phyloP scores from a whole-genome alignment of 768 basidiomycete species.

The Bullera alba region DNA sequence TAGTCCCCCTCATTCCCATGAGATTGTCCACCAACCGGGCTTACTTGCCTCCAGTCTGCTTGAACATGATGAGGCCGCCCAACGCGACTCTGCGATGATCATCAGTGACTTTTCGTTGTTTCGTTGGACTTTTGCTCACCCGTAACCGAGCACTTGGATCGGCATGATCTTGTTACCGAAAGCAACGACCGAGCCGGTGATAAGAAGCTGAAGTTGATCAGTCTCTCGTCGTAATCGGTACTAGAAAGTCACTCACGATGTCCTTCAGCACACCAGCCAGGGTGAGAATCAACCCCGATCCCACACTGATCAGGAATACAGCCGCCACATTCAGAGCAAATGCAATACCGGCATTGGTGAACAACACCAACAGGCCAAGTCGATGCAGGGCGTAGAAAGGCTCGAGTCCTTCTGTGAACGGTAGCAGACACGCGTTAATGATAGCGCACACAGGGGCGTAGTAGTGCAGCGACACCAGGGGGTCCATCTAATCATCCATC shows the following conservation, averaged over 20 bases:
- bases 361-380: slow-evolving; percentile 63
- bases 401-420: slow-evolving; percentile 85
- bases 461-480: slow-evolving; percentile 81
- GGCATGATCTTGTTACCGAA: slow-evolving; percentile 75
- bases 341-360: slow-evolving; percentile 79
- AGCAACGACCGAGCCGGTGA: slow-evolving; percentile 78
- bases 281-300: slow-evolving; percentile 70
- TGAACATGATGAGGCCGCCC: slow-evolving; percentile 75
- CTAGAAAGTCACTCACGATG: slow-evolving; percentile 36
- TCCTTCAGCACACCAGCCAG: slow-evolving; percentile 90
- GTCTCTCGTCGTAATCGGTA: neutral
- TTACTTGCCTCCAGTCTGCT: slow-evolving; percentile 52
- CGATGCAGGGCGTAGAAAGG: slow-evolving; percentile 69
- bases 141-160: slow-evolving; percentile 69
- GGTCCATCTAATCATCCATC: slow-evolving; percentile 63
- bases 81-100: slow-evolving; percentile 67
- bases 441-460: slow-evolving; percentile 64
- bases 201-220: slow-evolving; percentile 55
- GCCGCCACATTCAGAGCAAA: slow-evolving; percentile 86
- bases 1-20: neutral
- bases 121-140: slow-evolving; percentile 15
- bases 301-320: slow-evolving; percentile 86
- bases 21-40: neutral
- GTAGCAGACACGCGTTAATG: slow-evolving; percentile 78
- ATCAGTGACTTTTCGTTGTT: neutral